Evolutionary conservation across 805 yeast species (phyloP).

Genomic region (Zygosaccharomyces lentus): DNA sequence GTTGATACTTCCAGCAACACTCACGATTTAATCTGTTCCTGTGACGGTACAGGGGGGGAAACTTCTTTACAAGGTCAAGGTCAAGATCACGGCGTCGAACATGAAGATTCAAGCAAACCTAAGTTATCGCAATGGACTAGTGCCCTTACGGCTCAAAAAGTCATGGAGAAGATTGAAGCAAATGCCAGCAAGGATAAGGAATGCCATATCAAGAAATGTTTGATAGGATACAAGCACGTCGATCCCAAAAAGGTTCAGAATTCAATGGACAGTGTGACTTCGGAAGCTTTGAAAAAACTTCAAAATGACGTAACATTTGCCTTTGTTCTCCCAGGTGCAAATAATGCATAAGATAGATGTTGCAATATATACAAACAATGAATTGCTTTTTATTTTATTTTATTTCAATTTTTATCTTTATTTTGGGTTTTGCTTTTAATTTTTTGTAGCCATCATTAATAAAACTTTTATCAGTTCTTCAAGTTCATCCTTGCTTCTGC

Average conservation of each 20-base stretch:
- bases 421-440: neutral
- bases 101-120: conserved; percentile 6
- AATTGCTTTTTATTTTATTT: conserved; percentile 2
- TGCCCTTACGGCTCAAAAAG: conserved; percentile 44
- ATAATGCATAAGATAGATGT: neutral
- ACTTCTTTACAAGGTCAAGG: neutral
- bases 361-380: neutral
- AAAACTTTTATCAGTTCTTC: neutral
- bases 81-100: conserved; percentile 19
- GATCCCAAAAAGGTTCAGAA: conserved; percentile 40
- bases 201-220: conserved; percentile 51
- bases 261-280: conserved; percentile 18
- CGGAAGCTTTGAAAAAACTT: conserved; percentile 17
- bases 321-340: conserved; percentile 21
- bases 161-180: conserved; percentile 21
- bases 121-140: conserved; percentile 44
- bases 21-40: conserved; percentile 69
- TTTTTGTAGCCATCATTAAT: neutral
- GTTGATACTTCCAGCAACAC: conserved; percentile 56
- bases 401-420: neutral
- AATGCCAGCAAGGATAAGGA: conserved; percentile 32
- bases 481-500: conserved; percentile 76
- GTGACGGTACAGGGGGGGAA: conserved; percentile 52
- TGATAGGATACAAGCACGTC: conserved; percentile 59
- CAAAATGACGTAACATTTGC: conserved; percentile 24